Conservation (phyloP, 306 rosid species). For the Cucurbita pepo region DNA sequence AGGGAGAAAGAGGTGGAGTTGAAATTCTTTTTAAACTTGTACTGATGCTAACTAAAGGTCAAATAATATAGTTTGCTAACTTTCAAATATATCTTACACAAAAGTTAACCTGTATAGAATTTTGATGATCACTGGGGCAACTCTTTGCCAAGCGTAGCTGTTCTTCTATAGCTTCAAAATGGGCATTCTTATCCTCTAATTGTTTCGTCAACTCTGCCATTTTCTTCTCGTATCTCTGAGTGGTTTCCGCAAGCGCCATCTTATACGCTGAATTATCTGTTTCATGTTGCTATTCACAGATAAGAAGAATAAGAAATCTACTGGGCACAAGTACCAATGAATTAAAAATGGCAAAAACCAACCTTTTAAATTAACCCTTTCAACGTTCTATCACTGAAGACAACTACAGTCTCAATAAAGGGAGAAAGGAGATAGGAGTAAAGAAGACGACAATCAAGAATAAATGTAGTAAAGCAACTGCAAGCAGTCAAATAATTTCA, state of each 20-base stretch:
- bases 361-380: neutral
- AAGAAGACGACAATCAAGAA: neutral
- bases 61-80: neutral
- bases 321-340: neutral
- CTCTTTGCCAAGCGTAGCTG: conserved; percentile 30
- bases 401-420: neutral
- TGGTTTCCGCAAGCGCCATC: conserved; percentile 26
- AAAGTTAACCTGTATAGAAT: conserved; percentile 24
- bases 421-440: neutral
- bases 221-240: conserved; percentile 35
- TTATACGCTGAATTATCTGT: conserved; percentile 25
- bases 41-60: neutral
- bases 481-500: neutral
- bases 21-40: neutral
- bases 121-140: conserved; percentile 19
- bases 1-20: neutral
- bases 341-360: neutral
- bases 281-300: conserved; percentile 20
- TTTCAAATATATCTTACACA: neutral
- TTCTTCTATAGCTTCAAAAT: conserved; percentile 18
- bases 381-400: neutral
- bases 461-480: neutral
- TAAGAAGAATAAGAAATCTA: conserved; percentile 3
- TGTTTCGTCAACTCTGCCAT: conserved; percentile 26
- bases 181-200: conserved; percentile 23